Base-by-base conservation (phyloP, 1,284 basidiomycete species). In the Microbotryum saponariae region DNA sequence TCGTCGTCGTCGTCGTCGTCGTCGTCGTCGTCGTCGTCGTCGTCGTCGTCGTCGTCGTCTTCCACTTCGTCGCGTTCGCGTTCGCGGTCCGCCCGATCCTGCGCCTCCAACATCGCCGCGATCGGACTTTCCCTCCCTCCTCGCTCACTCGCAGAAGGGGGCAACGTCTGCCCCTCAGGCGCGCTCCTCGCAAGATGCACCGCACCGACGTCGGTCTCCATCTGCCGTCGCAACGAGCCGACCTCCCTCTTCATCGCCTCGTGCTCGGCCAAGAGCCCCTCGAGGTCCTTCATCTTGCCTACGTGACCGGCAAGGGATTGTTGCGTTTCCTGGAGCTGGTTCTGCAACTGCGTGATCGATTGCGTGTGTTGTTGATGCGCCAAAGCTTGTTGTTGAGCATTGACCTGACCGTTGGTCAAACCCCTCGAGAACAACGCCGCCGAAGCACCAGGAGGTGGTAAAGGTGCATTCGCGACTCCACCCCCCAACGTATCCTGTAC, bases 401-500 rank as follows among this genome's bases (percentile, higher is more conserved):
- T 53, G 3, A n/a, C 51, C 25, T 29, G n/a, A 0, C 33, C 25
- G 3, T 25, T n/a, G 16, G 51, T 25, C 29, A 53, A 33, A 3
- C 51, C 51, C 20, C 51, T 9, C 18, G 25, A 33, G 31, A 29
- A 33, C 12, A 31, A 51, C 2, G 54, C 54, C 59, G 52, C 64
- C 60, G 56, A 66, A 12, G 54, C 53, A 52, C 48, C 53, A n/a
- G 58, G 62, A 56, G 46, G 68, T 58, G 37, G 68, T 23, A 66
- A 66, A 89, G 89, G 72, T 42, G 14, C 37, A 4, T 42, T 42
- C 37, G 37, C 37, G 37, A 87, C 70, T 51, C 84, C 82, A 6
- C 93, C 93, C 42, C 89, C 88, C 3, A 99, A 80, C 0, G 90
- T 92, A 70, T 96, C 91, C 65, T 92, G 88, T 52, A 97, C 91